Evolutionary conservation across 371 early-diverging fungal species (phyloP).

Genomic region (Caulochytrium protostelioides): DNA sequence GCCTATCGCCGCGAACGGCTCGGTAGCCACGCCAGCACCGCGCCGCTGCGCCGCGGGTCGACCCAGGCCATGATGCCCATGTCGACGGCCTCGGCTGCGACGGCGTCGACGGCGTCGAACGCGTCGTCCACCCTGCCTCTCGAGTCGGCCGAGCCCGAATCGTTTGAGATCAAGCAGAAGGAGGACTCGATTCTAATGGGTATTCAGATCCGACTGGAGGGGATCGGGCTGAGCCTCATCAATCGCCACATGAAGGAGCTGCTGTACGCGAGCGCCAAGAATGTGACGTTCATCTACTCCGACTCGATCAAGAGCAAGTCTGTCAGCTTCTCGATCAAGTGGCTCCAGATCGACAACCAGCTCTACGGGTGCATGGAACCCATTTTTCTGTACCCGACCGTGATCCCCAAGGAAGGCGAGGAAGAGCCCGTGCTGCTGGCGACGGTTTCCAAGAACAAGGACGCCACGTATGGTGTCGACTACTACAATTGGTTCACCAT

Average conservation of each 20-base stretch:
- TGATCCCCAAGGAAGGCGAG: slow-evolving; percentile 36
- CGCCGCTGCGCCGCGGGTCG: slow-evolving; percentile 10
- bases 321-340: slow-evolving; percentile 47
- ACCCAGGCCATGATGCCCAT: slow-evolving; percentile 1
- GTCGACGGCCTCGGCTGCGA: slow-evolving; percentile 19
- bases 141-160: slow-evolving; percentile 7
- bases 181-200: slow-evolving; percentile 33
- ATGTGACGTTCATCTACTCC: slow-evolving; percentile 43
- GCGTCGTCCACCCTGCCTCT: slow-evolving; percentile 13
- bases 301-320: slow-evolving; percentile 58
- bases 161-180: slow-evolving; percentile 7
- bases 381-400: slow-evolving; percentile 76
- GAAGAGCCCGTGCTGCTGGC: slow-evolving; percentile 33
- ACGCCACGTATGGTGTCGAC: slow-evolving; percentile 63
- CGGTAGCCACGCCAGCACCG: no score
- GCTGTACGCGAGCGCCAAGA: slow-evolving; percentile 53
- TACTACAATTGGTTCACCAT: slow-evolving; percentile 78
- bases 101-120: slow-evolving; percentile 21
- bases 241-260: slow-evolving; percentile 47
- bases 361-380: slow-evolving; percentile 57
- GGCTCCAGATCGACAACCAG: slow-evolving; percentile 92
- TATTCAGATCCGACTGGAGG: slow-evolving; percentile 49
- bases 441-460: slow-evolving; percentile 46
- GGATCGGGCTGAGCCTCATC: slow-evolving; percentile 76
- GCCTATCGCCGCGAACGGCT: slow-evolving; percentile 8